Conservation (phyloP, 352 stramenopile genomes). For the Thraustochytrium striatum region DNA sequence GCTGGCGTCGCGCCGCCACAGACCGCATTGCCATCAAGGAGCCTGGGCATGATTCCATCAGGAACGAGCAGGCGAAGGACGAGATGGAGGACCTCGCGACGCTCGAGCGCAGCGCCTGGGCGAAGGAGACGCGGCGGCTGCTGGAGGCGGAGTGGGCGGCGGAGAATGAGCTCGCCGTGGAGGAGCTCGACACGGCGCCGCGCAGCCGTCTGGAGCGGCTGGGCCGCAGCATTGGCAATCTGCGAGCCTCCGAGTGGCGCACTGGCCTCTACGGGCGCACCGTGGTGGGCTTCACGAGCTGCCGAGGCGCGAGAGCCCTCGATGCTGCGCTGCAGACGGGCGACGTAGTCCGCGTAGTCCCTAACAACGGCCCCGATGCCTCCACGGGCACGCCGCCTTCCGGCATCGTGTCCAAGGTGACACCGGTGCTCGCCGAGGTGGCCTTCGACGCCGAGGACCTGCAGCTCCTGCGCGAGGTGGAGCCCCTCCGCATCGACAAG, state of each 20-base stretch:
- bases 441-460: conserved; percentile 23
- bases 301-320: neutral
- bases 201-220: neutral
- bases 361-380: conserved; percentile 2
- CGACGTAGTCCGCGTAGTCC: conserved; percentile 22
- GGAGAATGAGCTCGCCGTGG: conserved; percentile 10
- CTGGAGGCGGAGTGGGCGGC: conserved; percentile 12
- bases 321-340: neutral
- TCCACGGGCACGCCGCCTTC: neutral
- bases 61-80: no score
- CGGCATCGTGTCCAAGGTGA: conserved; percentile 11
- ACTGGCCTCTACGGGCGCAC: conserved; percentile 14
- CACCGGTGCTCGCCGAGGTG: neutral
- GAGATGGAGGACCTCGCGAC: no score
- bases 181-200: neutral
- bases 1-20: no score
- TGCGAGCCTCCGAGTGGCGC: neutral
- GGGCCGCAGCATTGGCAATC: neutral
- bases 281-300: neutral
- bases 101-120: neutral
- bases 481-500: neutral
- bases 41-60: no score
- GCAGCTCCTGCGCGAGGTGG: neutral
- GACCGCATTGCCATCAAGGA: no score
- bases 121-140: neutral